Conservation (phyloP, 257 asterid genomes). For the Datura wrightii region DNA sequence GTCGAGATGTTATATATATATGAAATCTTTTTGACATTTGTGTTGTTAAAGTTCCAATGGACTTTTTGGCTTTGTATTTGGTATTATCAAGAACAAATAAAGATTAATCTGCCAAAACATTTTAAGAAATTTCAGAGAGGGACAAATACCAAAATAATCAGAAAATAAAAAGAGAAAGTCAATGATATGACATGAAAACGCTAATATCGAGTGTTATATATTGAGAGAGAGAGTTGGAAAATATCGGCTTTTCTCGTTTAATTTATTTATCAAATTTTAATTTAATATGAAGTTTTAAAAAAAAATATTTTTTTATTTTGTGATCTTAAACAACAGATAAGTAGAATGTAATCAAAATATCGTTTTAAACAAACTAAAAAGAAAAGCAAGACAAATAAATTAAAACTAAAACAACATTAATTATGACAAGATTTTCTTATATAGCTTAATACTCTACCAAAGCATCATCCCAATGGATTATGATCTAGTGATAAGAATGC, state of each 20-base stretch:
- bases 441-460: not conserved
- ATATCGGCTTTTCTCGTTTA: no score
- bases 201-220: not conserved
- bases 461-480: not conserved
- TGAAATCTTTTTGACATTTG: not conserved
- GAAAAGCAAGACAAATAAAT: no score
- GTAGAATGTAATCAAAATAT: no score
- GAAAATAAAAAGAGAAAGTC: not conserved
- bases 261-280: no score
- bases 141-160: not conserved
- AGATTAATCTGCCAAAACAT: not conserved
- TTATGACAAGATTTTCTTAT: not conserved
- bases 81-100: not conserved
- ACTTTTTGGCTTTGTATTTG: not conserved
- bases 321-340: no score
- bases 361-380: no score
- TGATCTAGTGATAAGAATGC: no score
- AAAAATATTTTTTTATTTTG: no score
- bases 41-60: not conserved
- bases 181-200: not conserved
- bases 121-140: not conserved
- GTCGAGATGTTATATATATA: not conserved
- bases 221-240: not conserved
- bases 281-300: no score
- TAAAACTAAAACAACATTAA: no score